Conservation (phyloP, 2,329 filamentous ascomycete species). For the Fusarium redolens region DNA sequence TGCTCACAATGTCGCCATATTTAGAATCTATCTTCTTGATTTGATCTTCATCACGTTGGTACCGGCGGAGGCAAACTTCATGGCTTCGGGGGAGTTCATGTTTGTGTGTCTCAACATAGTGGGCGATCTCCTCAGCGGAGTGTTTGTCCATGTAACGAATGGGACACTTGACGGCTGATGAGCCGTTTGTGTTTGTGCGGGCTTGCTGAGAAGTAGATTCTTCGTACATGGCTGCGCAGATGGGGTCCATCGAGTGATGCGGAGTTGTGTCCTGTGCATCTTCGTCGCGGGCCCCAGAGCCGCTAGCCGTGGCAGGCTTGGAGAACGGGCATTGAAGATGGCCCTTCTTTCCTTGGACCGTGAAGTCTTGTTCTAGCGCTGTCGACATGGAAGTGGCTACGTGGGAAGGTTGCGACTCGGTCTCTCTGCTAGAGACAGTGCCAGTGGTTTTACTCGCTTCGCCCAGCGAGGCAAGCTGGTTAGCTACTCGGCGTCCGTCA, state of each 20-base stretch:
- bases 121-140: conserved; percentile 90
- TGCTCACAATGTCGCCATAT: conserved; percentile 90
- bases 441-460: conserved; percentile 63
- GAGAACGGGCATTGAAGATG: conserved; percentile 85
- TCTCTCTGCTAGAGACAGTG: conserved; percentile 61
- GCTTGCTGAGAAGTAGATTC: conserved; percentile 67
- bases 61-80: conserved; percentile 89
- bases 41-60: conserved; percentile 86
- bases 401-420: conserved; percentile 57
- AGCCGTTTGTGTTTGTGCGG: conserved; percentile 61
- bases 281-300: conserved; percentile 43
- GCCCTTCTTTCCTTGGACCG: conserved; percentile 83
- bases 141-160: conserved; percentile 94
- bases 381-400: conserved; percentile 70
- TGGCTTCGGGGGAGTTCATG: conserved; percentile 94
- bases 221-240: conserved; percentile 72
- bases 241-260: conserved; percentile 67
- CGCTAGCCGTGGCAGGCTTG: conserved; percentile 52
- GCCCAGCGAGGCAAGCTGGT: conserved; percentile 60
- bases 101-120: conserved; percentile 95
- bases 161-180: conserved; percentile 77
- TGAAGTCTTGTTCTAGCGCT: conserved; percentile 89
- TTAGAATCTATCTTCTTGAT: conserved; percentile 92
- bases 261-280: conserved; percentile 54
- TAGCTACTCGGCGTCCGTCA: conserved; percentile 70